These are phyloP conservation scores for Geranomyces variabilis DNA, from an alignment of 192 early-diverging fungal species.

Conservation along the genomic window DNA sequence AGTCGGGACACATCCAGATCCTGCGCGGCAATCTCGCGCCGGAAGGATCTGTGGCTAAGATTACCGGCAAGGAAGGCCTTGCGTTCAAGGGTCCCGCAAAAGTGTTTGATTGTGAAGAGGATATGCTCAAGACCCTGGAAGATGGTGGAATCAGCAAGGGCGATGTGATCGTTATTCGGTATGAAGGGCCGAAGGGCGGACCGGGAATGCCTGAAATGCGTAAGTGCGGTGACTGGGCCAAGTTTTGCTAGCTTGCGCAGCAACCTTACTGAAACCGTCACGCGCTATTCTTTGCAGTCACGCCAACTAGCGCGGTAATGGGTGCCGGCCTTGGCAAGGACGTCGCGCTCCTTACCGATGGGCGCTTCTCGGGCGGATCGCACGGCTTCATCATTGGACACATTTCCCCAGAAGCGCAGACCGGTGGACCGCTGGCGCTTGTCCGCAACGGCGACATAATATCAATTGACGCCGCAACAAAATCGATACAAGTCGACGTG, in stretches of 20 bases:
- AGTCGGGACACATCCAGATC: conserved; percentile 93
- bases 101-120: conserved; percentile 91
- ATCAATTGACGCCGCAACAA: conserved; percentile 82
- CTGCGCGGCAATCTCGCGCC: conserved; percentile 94
- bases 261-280: neutral
- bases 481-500: conserved; percentile 77
- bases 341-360: conserved; percentile 96
- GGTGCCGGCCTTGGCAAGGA: conserved; percentile 97
- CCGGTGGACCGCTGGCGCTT: conserved; percentile 93
- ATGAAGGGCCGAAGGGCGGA: conserved; percentile 97
- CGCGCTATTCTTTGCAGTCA: conserved; percentile 56
- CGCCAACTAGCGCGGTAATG: conserved; percentile 97
- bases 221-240: conserved; percentile 36
- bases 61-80: conserved; percentile 99
- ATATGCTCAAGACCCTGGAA: conserved; percentile 89
- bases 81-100: conserved; percentile 84
- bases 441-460: conserved; percentile 88
- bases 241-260: neutral
- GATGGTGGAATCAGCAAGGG: conserved; percentile 88
- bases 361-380: conserved; percentile 96
- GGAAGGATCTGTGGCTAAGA: conserved; percentile 96
- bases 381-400: conserved; percentile 99
- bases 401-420: conserved; percentile 97
- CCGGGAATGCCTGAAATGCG: conserved; percentile 99
- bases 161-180: conserved; percentile 91